These are phyloP conservation scores for Plectranthus barbatus DNA, from an alignment of 257 asterid species.

Conservation along the genomic window DNA sequence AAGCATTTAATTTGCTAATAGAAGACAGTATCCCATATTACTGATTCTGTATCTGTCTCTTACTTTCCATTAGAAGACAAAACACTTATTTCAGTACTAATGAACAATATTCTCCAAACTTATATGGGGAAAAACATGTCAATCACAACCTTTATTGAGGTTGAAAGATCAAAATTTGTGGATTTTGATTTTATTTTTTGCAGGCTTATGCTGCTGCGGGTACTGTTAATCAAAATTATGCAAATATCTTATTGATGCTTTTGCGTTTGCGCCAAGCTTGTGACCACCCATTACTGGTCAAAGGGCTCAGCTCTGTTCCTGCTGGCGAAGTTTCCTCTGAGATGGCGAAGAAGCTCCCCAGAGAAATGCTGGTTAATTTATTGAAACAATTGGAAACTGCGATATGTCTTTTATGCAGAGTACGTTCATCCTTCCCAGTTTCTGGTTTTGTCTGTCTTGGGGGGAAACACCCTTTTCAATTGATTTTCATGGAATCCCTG, in stretches of 20 bases:
- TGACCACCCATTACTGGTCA: constrained; percentile 94
- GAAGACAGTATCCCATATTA: background rate
- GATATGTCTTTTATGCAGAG: constrained; percentile 70
- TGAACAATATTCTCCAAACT: background rate
- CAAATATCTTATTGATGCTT: constrained; percentile 87
- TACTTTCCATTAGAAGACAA: background rate
- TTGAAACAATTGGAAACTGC: constrained; percentile 64
- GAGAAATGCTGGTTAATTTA: constrained; percentile 43
- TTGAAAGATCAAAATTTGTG: background rate
- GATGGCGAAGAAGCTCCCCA: constrained; percentile 60
- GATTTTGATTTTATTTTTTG: constrained; percentile 13
- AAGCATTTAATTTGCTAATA: background rate
- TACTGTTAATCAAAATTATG: constrained; percentile 90
- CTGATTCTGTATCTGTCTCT: background rate
- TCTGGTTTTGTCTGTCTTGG: constrained; percentile 2
- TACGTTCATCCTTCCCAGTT: constrained; percentile 30
- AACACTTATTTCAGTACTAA: background rate
- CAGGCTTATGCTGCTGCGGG: constrained; percentile 99
- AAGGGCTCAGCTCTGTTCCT: constrained; percentile 60
- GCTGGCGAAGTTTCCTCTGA: constrained; percentile 55
- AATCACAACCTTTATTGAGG: background rate
- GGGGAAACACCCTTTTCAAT: background rate
- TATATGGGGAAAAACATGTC: background rate
- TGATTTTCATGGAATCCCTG: background rate
- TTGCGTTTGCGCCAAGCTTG: constrained; percentile 99